Evolutionary conservation across 169 alveolate species (phyloP).

Genomic region (Plasmodium gonderi): DNA sequence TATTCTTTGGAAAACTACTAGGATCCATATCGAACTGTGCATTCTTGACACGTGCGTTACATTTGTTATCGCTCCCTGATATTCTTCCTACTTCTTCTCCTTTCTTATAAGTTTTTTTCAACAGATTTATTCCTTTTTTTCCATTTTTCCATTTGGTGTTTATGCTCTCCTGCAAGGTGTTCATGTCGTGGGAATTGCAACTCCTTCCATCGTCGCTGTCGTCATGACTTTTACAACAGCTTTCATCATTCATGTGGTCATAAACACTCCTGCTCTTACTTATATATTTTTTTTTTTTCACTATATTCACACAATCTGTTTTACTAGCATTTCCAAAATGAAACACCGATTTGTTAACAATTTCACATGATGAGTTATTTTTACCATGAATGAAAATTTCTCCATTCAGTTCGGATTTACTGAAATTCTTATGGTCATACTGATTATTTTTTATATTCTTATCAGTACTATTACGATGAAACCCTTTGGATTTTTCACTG

Average conservation of each 20-base stretch:
- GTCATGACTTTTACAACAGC: too few species aligned
- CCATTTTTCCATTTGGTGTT: conserved; percentile 3
- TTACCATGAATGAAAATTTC: not conserved
- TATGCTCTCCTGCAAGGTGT: not conserved
- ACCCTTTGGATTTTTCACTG: too few species aligned
- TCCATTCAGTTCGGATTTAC: too few species aligned
- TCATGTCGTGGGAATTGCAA: not conserved
- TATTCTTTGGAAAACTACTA: too few species aligned
- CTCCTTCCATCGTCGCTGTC: too few species aligned
- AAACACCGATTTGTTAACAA: not conserved
- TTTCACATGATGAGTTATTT: not conserved
- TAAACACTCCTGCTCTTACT: not conserved
- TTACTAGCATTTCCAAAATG: not conserved
- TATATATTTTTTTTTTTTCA: not conserved
- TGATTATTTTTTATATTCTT: too few species aligned
- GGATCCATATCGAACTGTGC: too few species aligned
- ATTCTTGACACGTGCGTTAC: too few species aligned
- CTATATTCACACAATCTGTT: too few species aligned
- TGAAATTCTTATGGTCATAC: too few species aligned
- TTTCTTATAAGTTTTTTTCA: conserved; percentile 6
- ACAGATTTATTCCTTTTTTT: not conserved
- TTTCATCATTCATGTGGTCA: too few species aligned
- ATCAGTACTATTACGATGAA: too few species aligned
- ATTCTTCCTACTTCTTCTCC: not conserved
- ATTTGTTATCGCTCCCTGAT: not conserved